phyloP scores from a whole-genome alignment of 805 yeast species.

The Cyberlindnera veronae region DNA sequence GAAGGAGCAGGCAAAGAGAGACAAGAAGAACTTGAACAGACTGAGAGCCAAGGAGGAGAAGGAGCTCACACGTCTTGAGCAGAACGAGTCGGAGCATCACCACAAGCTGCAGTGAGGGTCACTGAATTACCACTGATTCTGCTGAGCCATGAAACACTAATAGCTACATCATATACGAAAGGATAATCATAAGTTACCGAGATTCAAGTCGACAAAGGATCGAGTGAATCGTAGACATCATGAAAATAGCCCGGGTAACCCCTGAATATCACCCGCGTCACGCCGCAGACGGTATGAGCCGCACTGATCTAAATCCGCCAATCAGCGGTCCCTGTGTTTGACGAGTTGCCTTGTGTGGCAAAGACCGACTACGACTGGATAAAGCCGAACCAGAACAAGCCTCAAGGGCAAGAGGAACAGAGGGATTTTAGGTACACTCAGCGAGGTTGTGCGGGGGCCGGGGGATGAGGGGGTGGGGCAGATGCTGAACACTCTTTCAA shows the following conservation, averaged over 20 bases:
- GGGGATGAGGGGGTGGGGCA: too few relatives aligned
- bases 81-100: too few relatives aligned
- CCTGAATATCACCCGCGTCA: background rate
- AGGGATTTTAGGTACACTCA: too few relatives aligned
- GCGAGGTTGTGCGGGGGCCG: too few relatives aligned
- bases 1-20: slow-evolving; percentile 42
- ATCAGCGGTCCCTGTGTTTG: background rate
- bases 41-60: slow-evolving; percentile 20
- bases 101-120: too few relatives aligned
- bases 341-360: slow-evolving; percentile 2
- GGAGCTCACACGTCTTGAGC: slow-evolving; percentile 9
- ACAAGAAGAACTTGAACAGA: slow-evolving; percentile 38
- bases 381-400: background rate
- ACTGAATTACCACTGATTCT: too few relatives aligned
- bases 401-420: too few relatives aligned
- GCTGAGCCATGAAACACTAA: too few relatives aligned
- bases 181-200: too few relatives aligned
- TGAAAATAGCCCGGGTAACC: background rate
- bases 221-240: background rate
- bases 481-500: too few relatives aligned
- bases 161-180: too few relatives aligned
- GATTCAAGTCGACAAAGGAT: too few relatives aligned
- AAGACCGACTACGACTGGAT: slow-evolving; percentile 1
- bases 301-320: slow-evolving; percentile 11
- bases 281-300: background rate